Conservation (phyloP, 148 eudicot genomes). For the Nyssa sinensis region DNA sequence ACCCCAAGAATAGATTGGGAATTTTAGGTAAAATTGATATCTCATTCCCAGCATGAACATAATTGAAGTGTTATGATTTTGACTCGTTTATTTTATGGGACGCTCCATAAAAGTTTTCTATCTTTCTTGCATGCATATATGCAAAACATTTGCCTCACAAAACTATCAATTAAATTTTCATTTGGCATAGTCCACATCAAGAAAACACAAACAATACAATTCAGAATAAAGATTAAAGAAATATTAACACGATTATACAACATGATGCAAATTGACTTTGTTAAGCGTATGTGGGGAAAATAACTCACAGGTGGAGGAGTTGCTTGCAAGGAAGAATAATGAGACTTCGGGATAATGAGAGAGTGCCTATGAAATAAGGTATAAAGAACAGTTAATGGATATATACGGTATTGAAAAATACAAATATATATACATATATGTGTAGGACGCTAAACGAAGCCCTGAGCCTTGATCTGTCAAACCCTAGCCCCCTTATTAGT, state of each 20-base stretch:
- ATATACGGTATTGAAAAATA: background rate
- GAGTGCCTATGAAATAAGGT: slow-evolving; percentile 56
- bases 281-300: background rate
- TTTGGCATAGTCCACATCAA: no score
- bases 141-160: no score
- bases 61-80: no score
- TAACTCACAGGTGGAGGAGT: slow-evolving; percentile 92
- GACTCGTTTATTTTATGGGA: no score
- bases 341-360: slow-evolving; percentile 81
- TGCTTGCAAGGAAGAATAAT: slow-evolving; percentile 69
- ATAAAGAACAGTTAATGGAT: slow-evolving; percentile 1
- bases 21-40: no score
- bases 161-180: no score
- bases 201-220: background rate
- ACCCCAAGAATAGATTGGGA: no score
- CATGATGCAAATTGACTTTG: background rate
- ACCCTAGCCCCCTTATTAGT: no score
- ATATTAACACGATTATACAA: background rate
- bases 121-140: no score
- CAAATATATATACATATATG: background rate
- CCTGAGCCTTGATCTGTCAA: no score
- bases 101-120: no score
- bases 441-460: background rate
- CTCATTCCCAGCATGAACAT: no score
- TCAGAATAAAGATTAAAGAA: background rate